A percentile compares a stretch with the other conserved stretches of the same genome.
These are phyloP conservation scores for Plasmodium ovale DNA, from an alignment of 169 alveolate genomes.

Conservation along the genomic window DNA sequence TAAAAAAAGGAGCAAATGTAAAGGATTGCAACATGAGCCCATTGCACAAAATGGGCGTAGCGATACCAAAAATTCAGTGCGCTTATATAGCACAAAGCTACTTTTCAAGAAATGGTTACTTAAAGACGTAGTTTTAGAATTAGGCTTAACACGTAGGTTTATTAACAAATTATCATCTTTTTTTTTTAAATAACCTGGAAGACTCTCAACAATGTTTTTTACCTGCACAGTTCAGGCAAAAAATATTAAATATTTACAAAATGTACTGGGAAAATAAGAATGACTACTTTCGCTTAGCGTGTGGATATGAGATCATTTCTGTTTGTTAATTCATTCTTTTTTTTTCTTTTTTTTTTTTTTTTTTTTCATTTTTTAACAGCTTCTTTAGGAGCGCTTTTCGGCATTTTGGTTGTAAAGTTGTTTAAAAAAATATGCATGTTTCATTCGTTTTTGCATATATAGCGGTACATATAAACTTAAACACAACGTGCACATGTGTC, in stretches of 20 bases:
- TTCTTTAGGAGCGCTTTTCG: slow-evolving; percentile 53
- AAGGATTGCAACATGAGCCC: no score
- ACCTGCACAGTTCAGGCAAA: slow-evolving; percentile 23
- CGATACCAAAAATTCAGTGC: no score
- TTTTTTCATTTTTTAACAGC: slow-evolving; percentile 27
- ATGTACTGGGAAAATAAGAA: no score
- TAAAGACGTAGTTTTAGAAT: slow-evolving; percentile 54
- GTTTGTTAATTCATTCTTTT: not conserved
- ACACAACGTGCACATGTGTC: no score
- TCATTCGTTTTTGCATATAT: not conserved
- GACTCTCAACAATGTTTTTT: slow-evolving; percentile 17
- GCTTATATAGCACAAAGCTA: not conserved
- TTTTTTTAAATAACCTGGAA: slow-evolving; percentile 67
- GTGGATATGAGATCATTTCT: no score
- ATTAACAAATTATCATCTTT: slow-evolving; percentile 54
- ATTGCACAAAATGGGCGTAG: no score
- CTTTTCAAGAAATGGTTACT: slow-evolving; percentile 26
- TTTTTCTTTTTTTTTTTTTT: not conserved
- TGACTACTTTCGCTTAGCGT: no score
- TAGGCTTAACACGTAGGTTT: slow-evolving; percentile 71
- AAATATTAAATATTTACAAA: no score
- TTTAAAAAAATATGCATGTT: slow-evolving; percentile 32
- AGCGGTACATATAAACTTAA: no score
- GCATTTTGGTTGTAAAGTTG: slow-evolving; percentile 42
- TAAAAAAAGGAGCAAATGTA: slow-evolving; percentile 1